phyloP scores from a whole-genome alignment of 2,329 filamentous ascomycete species.

The Stagonosporopsis cucurbitacearum region DNA sequence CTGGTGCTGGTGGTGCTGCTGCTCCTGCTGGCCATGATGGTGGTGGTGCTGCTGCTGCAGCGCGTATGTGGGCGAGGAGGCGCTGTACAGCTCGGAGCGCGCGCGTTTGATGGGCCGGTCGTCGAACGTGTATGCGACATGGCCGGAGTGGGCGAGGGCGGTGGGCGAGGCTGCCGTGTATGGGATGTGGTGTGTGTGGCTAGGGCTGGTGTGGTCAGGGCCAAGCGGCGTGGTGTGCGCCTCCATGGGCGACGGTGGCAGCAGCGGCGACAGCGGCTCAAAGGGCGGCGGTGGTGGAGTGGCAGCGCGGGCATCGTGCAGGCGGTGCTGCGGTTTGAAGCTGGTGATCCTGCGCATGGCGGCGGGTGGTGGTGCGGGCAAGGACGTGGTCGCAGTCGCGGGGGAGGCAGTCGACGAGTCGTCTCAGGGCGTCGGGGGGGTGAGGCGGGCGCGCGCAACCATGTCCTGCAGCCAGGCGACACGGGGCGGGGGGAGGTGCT shows the following conservation, averaged over 20 bases:
- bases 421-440: constrained; percentile 32
- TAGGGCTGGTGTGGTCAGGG: constrained; percentile 47
- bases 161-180: constrained; percentile 28
- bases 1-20: too few species aligned
- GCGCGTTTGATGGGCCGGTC: constrained; percentile 66
- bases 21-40: too few species aligned
- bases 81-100: constrained; percentile 63
- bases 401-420: constrained; percentile 22
- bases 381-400: constrained; percentile 14
- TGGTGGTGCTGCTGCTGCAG: constrained; percentile 25
- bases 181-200: constrained; percentile 30
- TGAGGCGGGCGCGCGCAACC: constrained; percentile 31
- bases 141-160: constrained; percentile 14
- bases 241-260: constrained; percentile 19
- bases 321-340: constrained; percentile 45
- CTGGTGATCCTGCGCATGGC: constrained; percentile 40
- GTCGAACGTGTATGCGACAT: constrained; percentile 24
- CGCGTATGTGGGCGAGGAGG: constrained; percentile 46
- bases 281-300: constrained; percentile 44
- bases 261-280: constrained; percentile 47
- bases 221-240: constrained; percentile 13
- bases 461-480: constrained; percentile 35
- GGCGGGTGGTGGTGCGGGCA: constrained; percentile 29
- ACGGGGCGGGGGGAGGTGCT: constrained; percentile 22
- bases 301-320: constrained; percentile 37